Base-by-base conservation (phyloP, 176 grass and related monocot genomes). In the Chloris gayana region DNA sequence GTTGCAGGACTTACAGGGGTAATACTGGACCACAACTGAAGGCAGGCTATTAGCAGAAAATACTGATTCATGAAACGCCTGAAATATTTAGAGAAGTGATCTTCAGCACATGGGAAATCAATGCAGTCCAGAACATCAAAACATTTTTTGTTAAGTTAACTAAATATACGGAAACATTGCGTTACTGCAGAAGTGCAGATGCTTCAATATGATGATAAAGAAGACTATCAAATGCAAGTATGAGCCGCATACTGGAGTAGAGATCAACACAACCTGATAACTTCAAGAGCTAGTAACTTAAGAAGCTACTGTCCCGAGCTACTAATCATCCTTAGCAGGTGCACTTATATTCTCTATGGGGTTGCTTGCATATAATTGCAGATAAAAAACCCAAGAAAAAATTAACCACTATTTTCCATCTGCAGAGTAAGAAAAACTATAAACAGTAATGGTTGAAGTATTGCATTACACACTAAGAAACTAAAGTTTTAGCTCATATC, bases 51-150 rank as follows among this genome's bases (percentile, higher is more conserved):
- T 53, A 98, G 84, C 27, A 98, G 81, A 71, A 98, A 98, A 85
- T 98, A 98, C 59, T 94, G 95, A 78, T 94, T 98, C 91, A 98
- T 94, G 83, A 91, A 94, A 79, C 95, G 87, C 81, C 95, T 98
- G 91, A 64, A 91, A 90, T 72, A 60, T 67, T 44, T 27, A 47
- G 29, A 90, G 76, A 51, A 53, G n/a, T 60, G 30, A 44, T 35
- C 27, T 9, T 62, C 2, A 15, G 21, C 26, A 44, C 13, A 31
- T 60, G n/a, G 34, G 59, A 75, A 30, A 7, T 2, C 49, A 60
- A 85, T 21, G 22, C 59, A 75, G 4, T 22, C 18, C 62, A 62
- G 15, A 42, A 49, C 9, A 39, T 38, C 58, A 33, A 34, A 34
- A 35, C 30, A 49, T 60, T 64, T 44, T 57, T 29, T 69, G 66